Evolutionary conservation across 1,139 yeast species (phyloP).

Genomic region (Taphrina populina): DNA sequence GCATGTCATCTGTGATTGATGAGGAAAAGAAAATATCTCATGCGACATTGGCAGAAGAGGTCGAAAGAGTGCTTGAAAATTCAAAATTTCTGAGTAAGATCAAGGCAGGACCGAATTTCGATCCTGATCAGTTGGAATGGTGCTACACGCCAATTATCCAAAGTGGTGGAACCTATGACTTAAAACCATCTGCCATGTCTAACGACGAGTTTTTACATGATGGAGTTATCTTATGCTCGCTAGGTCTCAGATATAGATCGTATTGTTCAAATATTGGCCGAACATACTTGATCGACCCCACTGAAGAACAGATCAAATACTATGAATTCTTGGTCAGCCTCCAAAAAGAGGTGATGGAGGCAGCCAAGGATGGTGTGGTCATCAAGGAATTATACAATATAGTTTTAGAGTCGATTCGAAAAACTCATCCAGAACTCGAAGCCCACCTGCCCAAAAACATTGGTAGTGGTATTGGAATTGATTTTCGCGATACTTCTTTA

Average conservation of each 20-base stretch:
- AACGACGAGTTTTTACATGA: conserved; percentile 63
- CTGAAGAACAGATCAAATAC: conserved; percentile 68
- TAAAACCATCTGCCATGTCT: conserved; percentile 81
- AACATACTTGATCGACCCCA: conserved; percentile 87
- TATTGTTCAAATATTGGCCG: conserved; percentile 88
- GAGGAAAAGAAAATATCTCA: conserved; percentile 79
- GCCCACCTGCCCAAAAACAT: conserved; percentile 70
- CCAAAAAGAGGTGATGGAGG: conserved; percentile 59
- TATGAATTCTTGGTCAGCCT: conserved; percentile 68
- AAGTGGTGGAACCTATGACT: conserved; percentile 81
- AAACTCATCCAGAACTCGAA: conserved; percentile 61
- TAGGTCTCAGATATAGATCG: conserved; percentile 83
- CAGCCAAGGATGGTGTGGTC: conserved; percentile 65
- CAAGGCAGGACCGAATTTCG: conserved; percentile 47
- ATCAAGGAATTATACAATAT: conserved; percentile 68
- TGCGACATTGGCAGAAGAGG: conserved; percentile 66
- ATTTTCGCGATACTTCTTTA: conserved; percentile 77
- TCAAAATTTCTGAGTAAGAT: conserved; percentile 58
- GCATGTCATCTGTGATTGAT: conserved; percentile 83
- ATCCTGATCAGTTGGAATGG: conserved; percentile 82
- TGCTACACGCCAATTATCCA: conserved; percentile 90
- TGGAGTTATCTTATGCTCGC: conserved; percentile 78
- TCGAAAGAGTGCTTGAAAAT: conserved; percentile 80
- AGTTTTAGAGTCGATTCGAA: conserved; percentile 58
- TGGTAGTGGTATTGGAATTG: conserved; percentile 90